A percentile compares a stretch with the other conserved stretches of the same genome.
These are phyloP conservation scores for Prunella vulgaris DNA, from an alignment of 257 asterid species.

Conservation along the genomic window DNA sequence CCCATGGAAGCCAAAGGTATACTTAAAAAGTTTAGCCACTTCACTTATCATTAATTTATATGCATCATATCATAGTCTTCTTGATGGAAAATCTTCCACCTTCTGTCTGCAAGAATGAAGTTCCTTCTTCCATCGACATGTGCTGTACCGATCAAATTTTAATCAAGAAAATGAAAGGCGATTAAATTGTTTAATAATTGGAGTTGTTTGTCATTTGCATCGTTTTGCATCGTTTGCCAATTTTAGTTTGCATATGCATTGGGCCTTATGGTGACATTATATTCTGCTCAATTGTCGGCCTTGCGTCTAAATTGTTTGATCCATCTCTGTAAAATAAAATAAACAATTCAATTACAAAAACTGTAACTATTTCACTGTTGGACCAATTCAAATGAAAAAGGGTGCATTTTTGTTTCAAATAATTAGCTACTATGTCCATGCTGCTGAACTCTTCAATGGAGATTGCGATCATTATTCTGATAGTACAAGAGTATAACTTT, in stretches of 20 bases:
- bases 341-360: not conserved
- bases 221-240: too few relatives aligned
- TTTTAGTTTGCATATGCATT: not conserved
- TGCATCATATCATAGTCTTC: not conserved
- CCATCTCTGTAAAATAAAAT: not conserved
- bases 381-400: not conserved
- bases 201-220: not conserved
- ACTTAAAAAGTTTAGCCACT: slow-evolving; percentile 8
- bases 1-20: slow-evolving; percentile 47
- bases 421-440: not conserved
- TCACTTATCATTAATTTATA: not conserved
- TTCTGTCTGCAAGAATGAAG: too few relatives aligned
- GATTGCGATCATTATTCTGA: not conserved
- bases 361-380: too few relatives aligned
- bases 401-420: not conserved
- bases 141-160: not conserved
- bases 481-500: not conserved
- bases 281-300: not conserved
- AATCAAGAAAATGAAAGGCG: not conserved
- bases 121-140: not conserved
- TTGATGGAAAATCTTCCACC: not conserved
- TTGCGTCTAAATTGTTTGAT: not conserved
- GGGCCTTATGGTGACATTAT: not conserved
- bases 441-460: too few relatives aligned
- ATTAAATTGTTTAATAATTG: not conserved